phyloP scores from a whole-genome alignment of 2,329 filamentous ascomycete species.

The Fusarium penzigii region DNA sequence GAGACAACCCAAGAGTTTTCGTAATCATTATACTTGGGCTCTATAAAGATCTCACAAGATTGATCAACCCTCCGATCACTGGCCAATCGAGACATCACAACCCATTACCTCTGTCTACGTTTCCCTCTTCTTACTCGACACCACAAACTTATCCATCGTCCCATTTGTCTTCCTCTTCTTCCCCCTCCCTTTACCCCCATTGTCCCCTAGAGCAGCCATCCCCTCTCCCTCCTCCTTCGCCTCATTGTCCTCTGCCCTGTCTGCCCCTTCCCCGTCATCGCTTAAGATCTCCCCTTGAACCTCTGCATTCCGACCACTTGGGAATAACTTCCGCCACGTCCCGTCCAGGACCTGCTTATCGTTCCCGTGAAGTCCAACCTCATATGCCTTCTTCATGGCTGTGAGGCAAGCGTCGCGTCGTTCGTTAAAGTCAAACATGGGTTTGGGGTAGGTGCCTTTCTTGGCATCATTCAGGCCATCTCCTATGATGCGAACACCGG shows the following conservation, averaged over 20 bases:
- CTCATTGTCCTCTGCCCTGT: conserved; percentile 26
- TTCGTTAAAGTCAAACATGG: conserved; percentile 74
- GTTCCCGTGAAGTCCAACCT: conserved; percentile 64
- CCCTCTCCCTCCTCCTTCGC: conserved; percentile 3
- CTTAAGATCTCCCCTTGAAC: conserved; percentile 40
- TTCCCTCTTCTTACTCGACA: neutral
- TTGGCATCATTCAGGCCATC: conserved; percentile 47
- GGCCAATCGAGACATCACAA: no score
- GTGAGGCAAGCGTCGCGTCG: conserved; percentile 63
- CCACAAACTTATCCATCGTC: no score
- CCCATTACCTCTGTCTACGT: neutral
- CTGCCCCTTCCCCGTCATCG: conserved; percentile 36
- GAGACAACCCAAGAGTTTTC: no score
- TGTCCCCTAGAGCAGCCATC: conserved; percentile 18
- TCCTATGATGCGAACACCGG: conserved; percentile 62
- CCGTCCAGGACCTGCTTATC: conserved; percentile 63
- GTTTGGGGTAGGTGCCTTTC: conserved; percentile 64
- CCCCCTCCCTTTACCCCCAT: conserved; percentile 15
- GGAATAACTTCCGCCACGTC: conserved; percentile 51
- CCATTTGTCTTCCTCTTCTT: conserved; percentile 4
- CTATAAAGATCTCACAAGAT: no score
- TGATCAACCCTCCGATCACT: no score
- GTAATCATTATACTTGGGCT: no score
- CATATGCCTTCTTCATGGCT: conserved; percentile 71
- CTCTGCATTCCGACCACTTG: conserved; percentile 37